Evolutionary conservation across 805 yeast species (phyloP).

Genomic region (Phaffomyces antillensis): DNA sequence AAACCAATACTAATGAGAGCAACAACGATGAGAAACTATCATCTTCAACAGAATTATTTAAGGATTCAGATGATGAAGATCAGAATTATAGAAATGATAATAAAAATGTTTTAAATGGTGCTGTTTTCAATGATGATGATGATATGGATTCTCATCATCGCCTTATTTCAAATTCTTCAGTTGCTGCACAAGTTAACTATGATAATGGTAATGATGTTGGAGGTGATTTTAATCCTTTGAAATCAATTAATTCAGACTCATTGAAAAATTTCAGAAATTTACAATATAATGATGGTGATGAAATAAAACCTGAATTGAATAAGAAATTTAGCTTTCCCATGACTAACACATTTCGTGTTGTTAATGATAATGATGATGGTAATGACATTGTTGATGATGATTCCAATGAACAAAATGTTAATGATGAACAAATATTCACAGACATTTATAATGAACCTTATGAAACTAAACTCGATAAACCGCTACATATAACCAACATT

Average conservation of each 20-base stretch:
- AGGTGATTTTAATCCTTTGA: neutral
- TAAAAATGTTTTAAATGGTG: no score
- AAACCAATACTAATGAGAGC: no score
- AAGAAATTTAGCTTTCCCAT: neutral
- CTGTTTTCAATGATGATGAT: neutral
- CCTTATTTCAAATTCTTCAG: neutral
- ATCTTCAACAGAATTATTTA: neutral
- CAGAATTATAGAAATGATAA: no score
- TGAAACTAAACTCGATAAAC: neutral
- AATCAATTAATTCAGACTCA: neutral
- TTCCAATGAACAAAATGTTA: neutral
- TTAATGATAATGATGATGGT: neutral
- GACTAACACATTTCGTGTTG: neutral
- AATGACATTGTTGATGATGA: neutral
- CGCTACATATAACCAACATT: neutral
- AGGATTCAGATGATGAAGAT: conserved; percentile 2
- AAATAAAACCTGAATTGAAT: neutral
- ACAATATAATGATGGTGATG: neutral
- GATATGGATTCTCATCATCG: neutral
- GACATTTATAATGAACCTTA: neutral
- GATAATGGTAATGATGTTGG: neutral
- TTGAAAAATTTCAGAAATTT: neutral
- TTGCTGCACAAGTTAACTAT: neutral
- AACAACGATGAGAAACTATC: no score
- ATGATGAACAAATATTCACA: neutral